These are phyloP conservation scores for Pseudozyma sp. DNA, from an alignment of 1,284 basidiomycete species.

Conservation along the genomic window DNA sequence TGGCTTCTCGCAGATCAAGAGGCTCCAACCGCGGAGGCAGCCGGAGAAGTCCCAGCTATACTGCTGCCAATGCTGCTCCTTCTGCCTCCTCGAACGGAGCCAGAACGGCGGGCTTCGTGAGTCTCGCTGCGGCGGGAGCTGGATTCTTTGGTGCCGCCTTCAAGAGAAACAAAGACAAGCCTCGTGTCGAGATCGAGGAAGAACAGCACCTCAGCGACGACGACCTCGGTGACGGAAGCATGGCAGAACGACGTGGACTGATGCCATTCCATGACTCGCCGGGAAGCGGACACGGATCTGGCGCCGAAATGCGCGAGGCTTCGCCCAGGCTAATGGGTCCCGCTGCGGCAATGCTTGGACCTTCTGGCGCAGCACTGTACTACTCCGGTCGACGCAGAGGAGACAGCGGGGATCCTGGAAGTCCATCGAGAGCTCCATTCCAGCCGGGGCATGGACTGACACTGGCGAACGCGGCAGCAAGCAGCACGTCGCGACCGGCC, in stretches of 20 bases:
- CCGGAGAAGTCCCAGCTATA: slow-evolving; percentile 7
- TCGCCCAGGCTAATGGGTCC: slow-evolving; percentile 2
- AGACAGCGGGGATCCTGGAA: neutral
- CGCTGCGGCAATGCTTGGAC: slow-evolving; percentile 17
- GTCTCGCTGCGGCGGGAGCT: slow-evolving; percentile 27
- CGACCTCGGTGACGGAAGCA: slow-evolving; percentile 28
- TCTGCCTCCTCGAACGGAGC: slow-evolving; percentile 1
- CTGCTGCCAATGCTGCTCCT: slow-evolving; percentile 19
- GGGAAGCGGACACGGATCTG: slow-evolving; percentile 15
- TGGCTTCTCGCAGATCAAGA: slow-evolving; percentile 25
- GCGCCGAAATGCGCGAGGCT: slow-evolving; percentile 25
- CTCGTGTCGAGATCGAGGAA: slow-evolving; percentile 31
- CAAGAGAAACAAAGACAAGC: neutral
- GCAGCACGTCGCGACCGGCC: slow-evolving; percentile 11
- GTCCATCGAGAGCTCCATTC: slow-evolving; percentile 8
- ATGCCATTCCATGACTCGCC: slow-evolving; percentile 32
- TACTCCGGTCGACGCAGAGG: slow-evolving; percentile 2
- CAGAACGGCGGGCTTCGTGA: slow-evolving; percentile 4
- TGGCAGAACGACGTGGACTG: slow-evolving; percentile 41
- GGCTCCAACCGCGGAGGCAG: neutral
- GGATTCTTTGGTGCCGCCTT: slow-evolving; percentile 28
- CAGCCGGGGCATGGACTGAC: neutral
- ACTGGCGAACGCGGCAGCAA: too few relatives aligned
- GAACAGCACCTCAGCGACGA: slow-evolving; percentile 36
- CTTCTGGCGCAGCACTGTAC: slow-evolving; percentile 4